These are phyloP conservation scores for Coccomyxa subellipsoidea DNA, from an alignment of 163 green algal species.

Conservation along the genomic window DNA sequence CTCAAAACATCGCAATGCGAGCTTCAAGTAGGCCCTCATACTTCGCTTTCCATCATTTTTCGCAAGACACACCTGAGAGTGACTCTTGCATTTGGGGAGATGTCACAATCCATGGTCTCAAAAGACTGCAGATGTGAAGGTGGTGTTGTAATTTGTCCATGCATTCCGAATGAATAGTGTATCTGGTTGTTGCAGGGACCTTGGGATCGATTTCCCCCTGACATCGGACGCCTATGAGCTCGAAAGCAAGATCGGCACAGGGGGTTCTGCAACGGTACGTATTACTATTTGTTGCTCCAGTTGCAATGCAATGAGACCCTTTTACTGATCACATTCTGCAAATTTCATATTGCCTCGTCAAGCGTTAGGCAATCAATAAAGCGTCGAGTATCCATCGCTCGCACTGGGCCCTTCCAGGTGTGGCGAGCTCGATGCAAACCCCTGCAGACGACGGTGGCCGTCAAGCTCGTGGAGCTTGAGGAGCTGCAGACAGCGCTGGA, in stretches of 20 bases:
- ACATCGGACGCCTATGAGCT: neutral
- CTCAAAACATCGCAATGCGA: neutral
- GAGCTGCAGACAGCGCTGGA: neutral
- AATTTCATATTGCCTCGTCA: neutral
- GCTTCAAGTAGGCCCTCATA: neutral
- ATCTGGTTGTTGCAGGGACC: no score
- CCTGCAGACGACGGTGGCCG: conserved; percentile 65
- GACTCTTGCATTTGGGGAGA: neutral
- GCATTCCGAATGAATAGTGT: no score
- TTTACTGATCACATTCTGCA: neutral
- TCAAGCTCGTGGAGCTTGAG: conserved; percentile 91
- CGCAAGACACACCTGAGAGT: neutral
- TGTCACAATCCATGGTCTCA: neutral
- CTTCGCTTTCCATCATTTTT: neutral
- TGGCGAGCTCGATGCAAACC: conserved; percentile 61
- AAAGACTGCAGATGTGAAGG: neutral
- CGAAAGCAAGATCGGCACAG: neutral
- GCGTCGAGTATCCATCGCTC: neutral
- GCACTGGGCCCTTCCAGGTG: conserved; percentile 41
- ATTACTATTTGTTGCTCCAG: neutral
- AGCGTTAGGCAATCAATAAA: no score
- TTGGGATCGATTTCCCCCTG: neutral
- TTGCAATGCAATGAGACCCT: neutral
- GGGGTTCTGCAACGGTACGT: neutral
- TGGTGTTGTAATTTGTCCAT: neutral